Conservation (phyloP, 306 rosid species). For the Cucumis sativus region Cucumber_9930_V3 NC_026660.2:6298001-6298500, state of each 20-base stretch:
- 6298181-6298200: background rate
- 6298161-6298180: background rate
- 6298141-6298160: no score
- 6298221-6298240: background rate
- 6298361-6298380: background rate
- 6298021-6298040: no score
- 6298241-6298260: background rate
- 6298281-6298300: background rate
- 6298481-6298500: background rate
- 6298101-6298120: no score
- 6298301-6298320: background rate
- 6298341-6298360: slow-evolving; percentile 9
- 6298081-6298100: no score
- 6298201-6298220: background rate
- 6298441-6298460: background rate
- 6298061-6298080: no score
- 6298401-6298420: background rate
- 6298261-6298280: background rate
- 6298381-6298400: slow-evolving; percentile 6
- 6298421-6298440: background rate
- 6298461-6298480: background rate
- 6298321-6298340: slow-evolving; percentile 6
- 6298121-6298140: no score
- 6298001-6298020: no score
- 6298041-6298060: no score